A percentile compares a stretch with the other conserved stretches of the same genome.
Evolutionary conservation across 2,329 filamentous ascomycete genomes (phyloP).

Genomic region (Neophaeococcomyces mojaviensis): DNA sequence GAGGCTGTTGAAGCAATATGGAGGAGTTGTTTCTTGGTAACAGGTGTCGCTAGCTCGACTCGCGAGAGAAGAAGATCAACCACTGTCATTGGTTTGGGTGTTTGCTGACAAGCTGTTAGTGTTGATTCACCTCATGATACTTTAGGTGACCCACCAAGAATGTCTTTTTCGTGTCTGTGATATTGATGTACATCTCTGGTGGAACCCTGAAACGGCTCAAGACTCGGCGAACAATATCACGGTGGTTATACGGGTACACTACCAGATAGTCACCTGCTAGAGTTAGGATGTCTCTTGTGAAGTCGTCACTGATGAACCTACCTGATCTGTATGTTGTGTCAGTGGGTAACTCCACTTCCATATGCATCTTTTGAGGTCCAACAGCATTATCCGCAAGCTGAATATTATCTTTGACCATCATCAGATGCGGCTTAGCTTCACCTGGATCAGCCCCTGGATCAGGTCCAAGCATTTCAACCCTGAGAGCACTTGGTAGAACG

Average conservation of each 20-base stretch:
- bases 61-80: conserved; percentile 59
- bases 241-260: conserved; percentile 61
- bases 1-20: background rate
- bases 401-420: conserved; percentile 33
- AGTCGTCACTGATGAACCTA: background rate
- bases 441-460: background rate
- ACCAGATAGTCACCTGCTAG: conserved; percentile 58
- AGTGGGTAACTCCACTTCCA: background rate
- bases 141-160: background rate
- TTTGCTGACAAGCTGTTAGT: background rate
- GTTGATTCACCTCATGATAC: background rate
- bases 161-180: background rate
- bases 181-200: background rate
- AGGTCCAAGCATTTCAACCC: background rate
- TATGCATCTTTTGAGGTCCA: background rate
- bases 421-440: conserved; percentile 39
- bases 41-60: conserved; percentile 64
- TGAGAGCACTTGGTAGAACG: conserved; percentile 18
- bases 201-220: conserved; percentile 50
- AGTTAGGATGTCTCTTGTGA: background rate
- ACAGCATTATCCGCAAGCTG: background rate
- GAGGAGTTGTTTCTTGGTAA: conserved; percentile 55
- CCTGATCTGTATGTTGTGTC: background rate
- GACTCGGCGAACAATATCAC: conserved; percentile 52
- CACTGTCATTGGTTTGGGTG: conserved; percentile 46